phyloP scores from a whole-genome alignment of 2,329 filamentous ascomycete genomes.

The Xylogone sp. region DNA sequence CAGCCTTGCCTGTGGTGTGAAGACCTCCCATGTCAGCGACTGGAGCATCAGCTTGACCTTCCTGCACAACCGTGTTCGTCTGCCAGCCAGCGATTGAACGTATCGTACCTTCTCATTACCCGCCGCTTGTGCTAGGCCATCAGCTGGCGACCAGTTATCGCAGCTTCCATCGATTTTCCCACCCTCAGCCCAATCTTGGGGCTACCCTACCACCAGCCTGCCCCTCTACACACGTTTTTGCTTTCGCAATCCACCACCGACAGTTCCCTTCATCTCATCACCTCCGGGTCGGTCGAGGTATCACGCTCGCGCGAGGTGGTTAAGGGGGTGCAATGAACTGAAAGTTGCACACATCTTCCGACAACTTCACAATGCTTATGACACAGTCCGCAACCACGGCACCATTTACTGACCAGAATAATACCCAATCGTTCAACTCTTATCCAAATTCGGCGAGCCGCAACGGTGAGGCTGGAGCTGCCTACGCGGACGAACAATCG shows the following conservation, averaged over 20 bases:
- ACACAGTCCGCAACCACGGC: slow-evolving; percentile 29
- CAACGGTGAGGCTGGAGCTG: slow-evolving; percentile 11
- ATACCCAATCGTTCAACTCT: slow-evolving; percentile 17
- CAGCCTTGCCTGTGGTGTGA: neutral
- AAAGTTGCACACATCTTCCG: slow-evolving; percentile 18
- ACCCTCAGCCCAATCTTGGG: neutral
- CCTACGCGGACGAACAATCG: slow-evolving; percentile 12
- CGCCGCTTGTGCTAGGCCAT: neutral
- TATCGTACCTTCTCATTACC: neutral
- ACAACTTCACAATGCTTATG: slow-evolving; percentile 49
- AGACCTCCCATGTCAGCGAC: neutral
- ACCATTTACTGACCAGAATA: slow-evolving; percentile 24
- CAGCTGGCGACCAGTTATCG: neutral
- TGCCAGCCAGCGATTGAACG: neutral
- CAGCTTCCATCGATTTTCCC: neutral
- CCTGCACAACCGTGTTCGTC: neutral
- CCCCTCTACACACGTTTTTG: neutral
- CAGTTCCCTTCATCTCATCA: neutral
- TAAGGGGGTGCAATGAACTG: slow-evolving; percentile 4
- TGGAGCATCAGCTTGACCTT: neutral
- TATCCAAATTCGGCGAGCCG: slow-evolving; percentile 11
- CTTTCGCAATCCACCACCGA: neutral
- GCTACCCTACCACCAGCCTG: neutral
- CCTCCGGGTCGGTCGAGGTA: neutral
- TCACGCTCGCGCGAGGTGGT: neutral